These are phyloP conservation scores for Wickerhamiella kazuoi DNA, from an alignment of 805 yeast species.

Conservation along the genomic window DNA sequence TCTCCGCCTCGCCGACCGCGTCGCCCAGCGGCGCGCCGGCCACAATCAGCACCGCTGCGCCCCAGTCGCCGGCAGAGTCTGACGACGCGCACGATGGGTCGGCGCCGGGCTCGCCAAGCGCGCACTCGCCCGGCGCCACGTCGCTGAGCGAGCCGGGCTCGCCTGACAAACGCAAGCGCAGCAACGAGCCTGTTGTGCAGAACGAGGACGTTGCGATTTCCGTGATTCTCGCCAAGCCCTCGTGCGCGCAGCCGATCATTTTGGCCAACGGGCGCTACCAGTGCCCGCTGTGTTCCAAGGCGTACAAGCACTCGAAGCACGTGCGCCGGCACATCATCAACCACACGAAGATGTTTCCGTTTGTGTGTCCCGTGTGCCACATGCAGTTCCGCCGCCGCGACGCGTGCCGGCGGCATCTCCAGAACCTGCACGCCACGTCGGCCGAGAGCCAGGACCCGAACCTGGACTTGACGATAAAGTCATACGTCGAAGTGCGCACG, in stretches of 20 bases:
- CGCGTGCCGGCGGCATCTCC: constrained; percentile 8
- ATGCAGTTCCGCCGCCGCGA: constrained; percentile 10
- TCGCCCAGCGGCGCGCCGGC: too few relatives aligned
- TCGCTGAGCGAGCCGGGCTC: background rate
- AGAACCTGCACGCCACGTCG: constrained; percentile 4
- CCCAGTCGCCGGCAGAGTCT: background rate
- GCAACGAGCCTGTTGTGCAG: background rate
- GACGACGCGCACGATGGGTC: background rate
- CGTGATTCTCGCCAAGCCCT: constrained; percentile 1
- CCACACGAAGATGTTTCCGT: constrained; percentile 8
- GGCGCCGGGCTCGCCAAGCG: background rate
- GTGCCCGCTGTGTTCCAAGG: constrained; percentile 10
- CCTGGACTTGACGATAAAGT: background rate
- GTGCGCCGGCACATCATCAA: constrained; percentile 11
- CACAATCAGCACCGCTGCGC: background rate
- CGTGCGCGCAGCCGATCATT: constrained; percentile 4
- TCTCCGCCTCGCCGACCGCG: background rate
- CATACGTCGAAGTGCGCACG: background rate
- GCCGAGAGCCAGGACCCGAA: background rate
- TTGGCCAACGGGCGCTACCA: constrained; percentile 7
- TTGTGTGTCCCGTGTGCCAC: constrained; percentile 7
- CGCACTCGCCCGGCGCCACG: background rate
- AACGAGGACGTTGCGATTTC: constrained; percentile 4
- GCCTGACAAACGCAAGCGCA: too few relatives aligned
- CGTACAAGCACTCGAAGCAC: constrained; percentile 12